These are phyloP conservation scores for Nemania serpens DNA, from an alignment of 2,329 filamentous ascomycete genomes.

Conservation along the genomic window DNA sequence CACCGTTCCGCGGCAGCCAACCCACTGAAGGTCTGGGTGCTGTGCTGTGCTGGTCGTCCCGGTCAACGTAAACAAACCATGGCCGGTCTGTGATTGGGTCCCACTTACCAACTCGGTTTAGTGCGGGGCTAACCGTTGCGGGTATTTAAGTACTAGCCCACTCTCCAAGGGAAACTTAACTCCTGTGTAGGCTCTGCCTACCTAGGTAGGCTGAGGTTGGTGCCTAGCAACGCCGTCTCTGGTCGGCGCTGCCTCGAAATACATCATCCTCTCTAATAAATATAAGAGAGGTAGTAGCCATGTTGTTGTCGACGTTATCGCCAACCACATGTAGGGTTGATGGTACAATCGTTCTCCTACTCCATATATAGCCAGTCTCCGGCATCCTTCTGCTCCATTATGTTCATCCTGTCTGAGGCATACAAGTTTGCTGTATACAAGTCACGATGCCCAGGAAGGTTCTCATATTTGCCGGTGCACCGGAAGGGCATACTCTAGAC, in stretches of 20 bases:
- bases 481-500: conserved; percentile 33
- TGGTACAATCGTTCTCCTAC: neutral
- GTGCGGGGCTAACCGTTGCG: conserved; percentile 1
- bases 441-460: conserved; percentile 37
- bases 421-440: conserved; percentile 11
- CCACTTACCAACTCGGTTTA: conserved; percentile 31
- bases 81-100: conserved; percentile 31
- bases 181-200: too few relatives aligned
- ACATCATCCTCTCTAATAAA: too few relatives aligned
- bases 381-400: neutral
- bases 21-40: neutral
- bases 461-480: conserved; percentile 38
- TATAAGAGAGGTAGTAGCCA: too few relatives aligned
- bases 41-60: conserved; percentile 16
- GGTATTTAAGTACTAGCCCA: too few relatives aligned
- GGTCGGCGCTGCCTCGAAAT: too few relatives aligned
- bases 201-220: too few relatives aligned
- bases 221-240: too few relatives aligned
- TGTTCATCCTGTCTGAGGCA: conserved; percentile 3
- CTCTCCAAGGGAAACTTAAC: too few relatives aligned
- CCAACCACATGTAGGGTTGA: too few relatives aligned
- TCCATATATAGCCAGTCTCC: neutral
- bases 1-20: conserved; percentile 4
- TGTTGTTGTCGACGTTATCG: neutral
- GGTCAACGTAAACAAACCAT: conserved; percentile 40